A percentile compares a stretch with the other conserved stretches of the same genome.
Conservation (phyloP, 1,139 yeast species). For the Waltiozyma sp. region DNA sequence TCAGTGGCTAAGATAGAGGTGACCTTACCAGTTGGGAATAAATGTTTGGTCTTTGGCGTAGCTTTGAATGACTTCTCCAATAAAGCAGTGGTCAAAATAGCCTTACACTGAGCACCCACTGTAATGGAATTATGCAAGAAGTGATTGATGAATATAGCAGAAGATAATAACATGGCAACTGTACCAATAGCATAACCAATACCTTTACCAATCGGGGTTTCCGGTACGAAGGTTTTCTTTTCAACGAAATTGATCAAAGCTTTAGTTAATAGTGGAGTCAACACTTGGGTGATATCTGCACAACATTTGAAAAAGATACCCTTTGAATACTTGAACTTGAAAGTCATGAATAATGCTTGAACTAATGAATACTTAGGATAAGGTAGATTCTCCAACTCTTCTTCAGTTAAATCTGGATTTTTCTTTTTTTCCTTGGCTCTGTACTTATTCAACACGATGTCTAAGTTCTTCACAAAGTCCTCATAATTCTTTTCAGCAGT, state of each 20-base stretch:
- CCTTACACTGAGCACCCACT: conserved; percentile 60
- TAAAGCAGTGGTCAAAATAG: conserved; percentile 55
- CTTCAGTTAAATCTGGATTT: conserved; percentile 23
- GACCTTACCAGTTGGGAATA: conserved; percentile 54
- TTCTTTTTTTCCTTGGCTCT: conserved; percentile 17
- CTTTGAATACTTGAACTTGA: conserved; percentile 36
- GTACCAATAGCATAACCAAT: conserved; percentile 53
- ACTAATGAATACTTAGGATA: conserved; percentile 33
- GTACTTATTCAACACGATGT: conserved; percentile 26
- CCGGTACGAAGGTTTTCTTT: conserved; percentile 22
- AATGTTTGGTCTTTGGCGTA: conserved; percentile 46
- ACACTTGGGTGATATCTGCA: conserved; percentile 40
- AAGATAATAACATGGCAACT: conserved; percentile 32
- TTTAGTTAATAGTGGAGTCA: conserved; percentile 41
- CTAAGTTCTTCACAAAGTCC: conserved; percentile 28
- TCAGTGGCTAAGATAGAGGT: conserved; percentile 75
- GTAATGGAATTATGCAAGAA: conserved; percentile 49
- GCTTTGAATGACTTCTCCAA: conserved; percentile 56
- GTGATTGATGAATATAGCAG: conserved; percentile 48
- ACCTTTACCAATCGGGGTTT: conserved; percentile 32
- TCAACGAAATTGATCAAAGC: conserved; percentile 42
- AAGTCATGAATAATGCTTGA: conserved; percentile 43
- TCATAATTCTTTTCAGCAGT: conserved; percentile 37
- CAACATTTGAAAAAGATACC: conserved; percentile 33
- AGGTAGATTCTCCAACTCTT: conserved; percentile 21